Evolutionary conservation across 768 basidiomycete species (phyloP), one percentile per base, ranked within the genome.

Genomic region (Boletus rubescentipes): DNA sequence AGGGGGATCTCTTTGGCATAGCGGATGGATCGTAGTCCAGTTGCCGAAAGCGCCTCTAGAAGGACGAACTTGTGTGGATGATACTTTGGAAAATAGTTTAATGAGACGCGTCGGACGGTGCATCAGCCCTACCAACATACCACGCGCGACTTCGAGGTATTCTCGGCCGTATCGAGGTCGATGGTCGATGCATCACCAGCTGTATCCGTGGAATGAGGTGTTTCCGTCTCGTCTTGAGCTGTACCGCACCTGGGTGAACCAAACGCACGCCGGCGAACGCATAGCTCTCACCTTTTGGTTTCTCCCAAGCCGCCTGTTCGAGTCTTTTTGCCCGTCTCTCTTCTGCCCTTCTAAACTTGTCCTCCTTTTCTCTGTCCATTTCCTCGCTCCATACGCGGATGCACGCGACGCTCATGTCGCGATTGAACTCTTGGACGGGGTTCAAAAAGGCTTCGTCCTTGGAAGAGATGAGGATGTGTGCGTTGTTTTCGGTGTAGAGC

Each of bases 401-500:
- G 59, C 89, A 89, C 20, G 93, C 92, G 39, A 98, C 86, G 59
- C 91, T 93, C 42, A 92, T 70, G 72, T 99, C 97, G 36, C 97
- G 81, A 73, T 99, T 99, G 78, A 97, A 99, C 71, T 99, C 93
- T 67, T 99, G 97, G 12, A 98, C 88, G 7, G 97, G 96, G 67
- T 99, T 99, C 55, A 98, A 73, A 71, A 99, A 99, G 3, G 95
- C 92, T 53, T 90, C 88, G 58, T 92, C 89, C 49, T 73, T 73
- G 42, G 72, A 72, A 9, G 81, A 77, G 50, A 94, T 76, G 51
- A 97, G 79, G 65, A 98, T 89, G 64, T 82, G 84, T 0, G 90
- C 82, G 3, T 81, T 85, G 69, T 91, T 92, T 73, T 93, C 91
- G 9, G 84, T 85, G 72, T 93, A 87, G 54, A 93, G 75, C 11